Percentiles rank a stretch among this genome's conserved stretches.
Conservation (phyloP, 345 rosid species). For the Euphorbia pulcherrima region DNA sequence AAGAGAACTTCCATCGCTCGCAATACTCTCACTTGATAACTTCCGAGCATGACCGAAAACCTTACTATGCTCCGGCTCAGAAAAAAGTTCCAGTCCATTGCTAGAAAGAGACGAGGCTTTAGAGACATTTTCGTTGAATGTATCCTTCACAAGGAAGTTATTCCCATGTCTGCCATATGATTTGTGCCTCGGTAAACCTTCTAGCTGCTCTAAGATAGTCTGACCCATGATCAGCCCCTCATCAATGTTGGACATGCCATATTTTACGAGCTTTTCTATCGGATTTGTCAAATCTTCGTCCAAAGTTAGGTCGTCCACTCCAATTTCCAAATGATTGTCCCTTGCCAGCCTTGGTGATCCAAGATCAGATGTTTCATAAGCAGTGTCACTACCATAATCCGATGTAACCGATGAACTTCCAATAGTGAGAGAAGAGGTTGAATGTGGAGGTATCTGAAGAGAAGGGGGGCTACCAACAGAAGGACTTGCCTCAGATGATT, state of each 20-base stretch:
- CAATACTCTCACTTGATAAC: conserved; percentile 66
- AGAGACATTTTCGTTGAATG: conserved; percentile 54
- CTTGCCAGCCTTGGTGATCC: conserved; percentile 74
- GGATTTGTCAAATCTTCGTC: conserved; percentile 82
- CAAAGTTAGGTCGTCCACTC: conserved; percentile 58
- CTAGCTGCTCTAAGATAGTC: conserved; percentile 87
- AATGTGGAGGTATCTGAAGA: conserved; percentile 41
- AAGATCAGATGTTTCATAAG: conserved; percentile 83
- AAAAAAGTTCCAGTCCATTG: conserved; percentile 55
- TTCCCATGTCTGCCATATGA: conserved; percentile 47
- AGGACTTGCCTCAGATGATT: conserved; percentile 45
- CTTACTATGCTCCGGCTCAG: conserved; percentile 56
- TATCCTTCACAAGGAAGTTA: conserved; percentile 38
- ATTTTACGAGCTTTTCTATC: conserved; percentile 75
- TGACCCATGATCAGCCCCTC: conserved; percentile 95
- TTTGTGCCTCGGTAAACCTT: conserved; percentile 74
- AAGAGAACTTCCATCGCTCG: conserved; percentile 59
- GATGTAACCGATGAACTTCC: conserved; percentile 74
- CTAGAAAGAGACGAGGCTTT: conserved; percentile 40
- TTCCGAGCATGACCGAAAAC: conserved; percentile 53
- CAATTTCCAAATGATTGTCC: conserved; percentile 66
- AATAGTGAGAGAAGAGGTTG: conserved; percentile 47
- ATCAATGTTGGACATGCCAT: conserved; percentile 87
- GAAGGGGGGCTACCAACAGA: conserved; percentile 41
- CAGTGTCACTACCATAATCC: conserved; percentile 94